Conservation (phyloP, 805 yeast species). For the Metschnikowia colocasiae region DNA sequence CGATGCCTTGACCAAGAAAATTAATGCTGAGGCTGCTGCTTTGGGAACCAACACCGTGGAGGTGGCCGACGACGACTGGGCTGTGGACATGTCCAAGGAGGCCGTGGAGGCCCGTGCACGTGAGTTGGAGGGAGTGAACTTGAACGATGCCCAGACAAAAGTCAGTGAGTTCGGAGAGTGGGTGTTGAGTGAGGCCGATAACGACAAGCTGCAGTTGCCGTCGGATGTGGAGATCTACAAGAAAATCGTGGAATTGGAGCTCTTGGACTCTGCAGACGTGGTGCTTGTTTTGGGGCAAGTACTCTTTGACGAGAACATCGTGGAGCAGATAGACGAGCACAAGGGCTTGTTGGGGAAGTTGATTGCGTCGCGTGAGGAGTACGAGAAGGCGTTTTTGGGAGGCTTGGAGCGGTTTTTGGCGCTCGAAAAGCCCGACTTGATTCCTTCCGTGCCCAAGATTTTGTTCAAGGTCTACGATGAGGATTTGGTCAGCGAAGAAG, state of each 20-base stretch:
- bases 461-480: constrained; percentile 76
- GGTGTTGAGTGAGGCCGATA: constrained; percentile 55
- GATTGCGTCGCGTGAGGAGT: constrained; percentile 55
- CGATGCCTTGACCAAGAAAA: constrained; percentile 71
- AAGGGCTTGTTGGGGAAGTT: constrained; percentile 79
- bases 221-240: constrained; percentile 89
- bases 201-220: constrained; percentile 60
- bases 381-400: constrained; percentile 87
- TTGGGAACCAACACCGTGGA: constrained; percentile 50
- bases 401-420: constrained; percentile 95
- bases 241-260: constrained; percentile 76
- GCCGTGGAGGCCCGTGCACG: constrained; percentile 90
- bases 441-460: constrained; percentile 74
- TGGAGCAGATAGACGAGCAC: constrained; percentile 69
- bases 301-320: constrained; percentile 74
- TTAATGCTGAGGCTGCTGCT: constrained; percentile 79
- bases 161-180: constrained; percentile 87
- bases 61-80: constrained; percentile 92
- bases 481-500: constrained; percentile 83
- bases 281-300: constrained; percentile 91
- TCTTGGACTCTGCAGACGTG: constrained; percentile 67
- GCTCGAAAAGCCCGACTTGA: constrained; percentile 63
- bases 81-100: constrained; percentile 94
- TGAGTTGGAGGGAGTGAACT: constrained; percentile 67
- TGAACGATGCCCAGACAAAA: constrained; percentile 45